Evolutionary conservation across 495 filamentous ascomycete species (phyloP), one percentile per base, ranked within the genome.

Genomic region (Penicillium parvum): DNA sequence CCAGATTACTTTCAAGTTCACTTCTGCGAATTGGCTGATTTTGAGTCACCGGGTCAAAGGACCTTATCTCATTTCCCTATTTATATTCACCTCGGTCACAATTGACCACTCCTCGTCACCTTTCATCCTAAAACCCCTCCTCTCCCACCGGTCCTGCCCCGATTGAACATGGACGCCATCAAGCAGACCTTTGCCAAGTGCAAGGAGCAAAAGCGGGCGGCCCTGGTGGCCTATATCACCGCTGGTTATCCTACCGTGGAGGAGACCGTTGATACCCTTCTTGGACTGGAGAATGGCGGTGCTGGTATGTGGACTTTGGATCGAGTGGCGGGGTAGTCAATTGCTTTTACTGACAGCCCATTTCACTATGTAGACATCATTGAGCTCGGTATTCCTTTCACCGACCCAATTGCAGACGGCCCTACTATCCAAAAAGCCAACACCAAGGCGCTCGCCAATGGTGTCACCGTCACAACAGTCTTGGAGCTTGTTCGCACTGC

Each of bases 351-450:
- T 45, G n/a, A 40, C 37, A 20, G 7, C 27, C 28, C 19, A 32
- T 7, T 26, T 28, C 22, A 36, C 43, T 12, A 30, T 19, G 39
- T 27, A 73, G 69, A 73, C 43, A 57, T 73, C 14, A 71, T 73
- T 27, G 63, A 66, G 27, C 55, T 65, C 33, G 89, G 90, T 27
- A 75, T 96, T 28, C 94, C 94, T 32, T 99, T 99, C 76, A 96
- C 94, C 37, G 92, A 99, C 58, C 92, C 92, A 15, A 96, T 95
- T 68, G 90, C 90, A 41, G 90, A 96, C 65, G 90, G 90, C 7
- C 90, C 90, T 7, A 94, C 88, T 3, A 95, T 96, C 52, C 90
- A 96, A 66, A 91, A 81, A 45, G 74, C 90, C 30, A 96, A 95
- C 68, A 90, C 84, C 17, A 80, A 85, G 63, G 90, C 92, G 19